Evolutionary conservation across 306 rosid genomes (phyloP), one percentile per base, ranked within the genome.

Genomic region (Cicer cuneatum): DNA sequence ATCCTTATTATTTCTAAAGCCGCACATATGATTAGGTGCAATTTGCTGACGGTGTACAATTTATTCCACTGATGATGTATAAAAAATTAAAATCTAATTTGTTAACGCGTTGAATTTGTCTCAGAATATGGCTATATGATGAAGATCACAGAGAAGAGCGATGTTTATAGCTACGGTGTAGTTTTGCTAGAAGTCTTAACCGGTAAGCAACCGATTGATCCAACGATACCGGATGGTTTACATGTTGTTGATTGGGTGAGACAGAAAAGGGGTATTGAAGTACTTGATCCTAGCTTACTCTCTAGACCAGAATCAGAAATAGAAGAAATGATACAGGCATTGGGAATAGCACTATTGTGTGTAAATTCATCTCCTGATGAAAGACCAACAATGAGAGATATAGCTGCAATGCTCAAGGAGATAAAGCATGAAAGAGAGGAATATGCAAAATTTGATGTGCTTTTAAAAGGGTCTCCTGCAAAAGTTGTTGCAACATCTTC

Each of bases 161-260:
- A 94, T 12, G 93, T 94, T 58, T 94, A 94, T 7, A 94, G 98
- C 86, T 91, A 86, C 15, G 98, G 98, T 0, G 86, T 93, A 1
- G 96, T 93, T 0, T 37, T 93, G 41, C 56, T 93, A 71, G 98
- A 93, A 85, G 96, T 91, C 38, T 77, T 94, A 78, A 94, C 97
- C 0, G 98, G 98, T 7, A 94, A 94, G 83, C 98, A 91, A 84
- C 97, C 97, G 5, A 94, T 94, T 29, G 98, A 94, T 83, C 98
- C 98, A n/a, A 94, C 96, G 0, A 91, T 91, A 58, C 93, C 97
- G 0, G 97, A 90, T 1, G 97, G 97, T 10, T 77, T 85, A 59
- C 97, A 94, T 71, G 83, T 93, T 5, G 98, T 90, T 72, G 97
- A 94, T 76, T 94, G 97, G 98, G 98, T 94, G 85, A 88, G 86